A percentile compares a stretch with the other conserved stretches of the same genome.
These are phyloP conservation scores for Cytospora schulzeri DNA, from an alignment of 2,329 filamentous ascomycete species.

Conservation along the genomic window DNA sequence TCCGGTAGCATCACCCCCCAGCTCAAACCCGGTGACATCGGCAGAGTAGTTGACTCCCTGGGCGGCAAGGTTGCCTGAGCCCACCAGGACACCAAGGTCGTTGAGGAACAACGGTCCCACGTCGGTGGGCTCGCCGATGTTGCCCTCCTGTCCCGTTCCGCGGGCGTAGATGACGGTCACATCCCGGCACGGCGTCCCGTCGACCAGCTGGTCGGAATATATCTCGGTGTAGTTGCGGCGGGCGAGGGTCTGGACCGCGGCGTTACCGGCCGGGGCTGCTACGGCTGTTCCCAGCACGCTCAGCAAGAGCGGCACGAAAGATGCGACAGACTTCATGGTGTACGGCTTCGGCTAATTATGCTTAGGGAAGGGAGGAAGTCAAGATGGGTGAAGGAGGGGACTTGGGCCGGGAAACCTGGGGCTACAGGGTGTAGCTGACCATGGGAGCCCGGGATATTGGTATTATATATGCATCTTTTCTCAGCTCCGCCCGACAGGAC, in stretches of 20 bases:
- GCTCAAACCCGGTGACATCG: constrained; percentile 30
- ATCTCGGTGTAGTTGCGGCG: not conserved
- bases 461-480: not conserved
- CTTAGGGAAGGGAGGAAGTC: not conserved
- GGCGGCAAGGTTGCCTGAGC: constrained; percentile 29
- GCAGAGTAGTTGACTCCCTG: constrained; percentile 36
- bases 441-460: not conserved
- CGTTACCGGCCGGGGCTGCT: not conserved
- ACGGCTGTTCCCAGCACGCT: not conserved
- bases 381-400: not conserved
- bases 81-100: constrained; percentile 29
- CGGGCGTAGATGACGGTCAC: constrained; percentile 27
- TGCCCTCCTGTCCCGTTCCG: constrained; percentile 24
- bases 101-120: constrained; percentile 34
- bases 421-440: not conserved
- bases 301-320: not conserved
- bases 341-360: not conserved
- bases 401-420: not conserved
- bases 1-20: constrained; percentile 32
- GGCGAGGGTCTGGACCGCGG: not conserved
- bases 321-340: not conserved
- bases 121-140: constrained; percentile 25
- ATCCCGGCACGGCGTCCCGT: constrained; percentile 25
- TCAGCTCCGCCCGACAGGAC: not conserved
- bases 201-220: constrained; percentile 21